Evolutionary conservation across 139 green algal genomes (phyloP).

Genomic region (Desmodesmus armatus): DNA sequence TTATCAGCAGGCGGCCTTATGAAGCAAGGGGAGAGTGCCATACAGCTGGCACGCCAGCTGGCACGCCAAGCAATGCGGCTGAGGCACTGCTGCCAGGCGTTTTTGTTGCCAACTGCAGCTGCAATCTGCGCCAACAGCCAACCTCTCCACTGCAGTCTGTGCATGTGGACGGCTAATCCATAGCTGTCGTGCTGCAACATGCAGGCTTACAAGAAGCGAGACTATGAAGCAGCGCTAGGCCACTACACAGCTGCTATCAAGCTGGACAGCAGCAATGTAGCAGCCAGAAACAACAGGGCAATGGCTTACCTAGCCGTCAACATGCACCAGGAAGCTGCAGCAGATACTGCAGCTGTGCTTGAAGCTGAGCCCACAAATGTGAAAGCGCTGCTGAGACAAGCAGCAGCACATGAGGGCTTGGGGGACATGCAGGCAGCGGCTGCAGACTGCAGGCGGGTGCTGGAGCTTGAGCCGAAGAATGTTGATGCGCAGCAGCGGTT

Average conservation of each 20-base stretch:
- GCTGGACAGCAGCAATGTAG: conserved; percentile 44
- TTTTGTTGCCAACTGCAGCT: no score
- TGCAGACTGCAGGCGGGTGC: conserved; percentile 54
- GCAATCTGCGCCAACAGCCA: no score
- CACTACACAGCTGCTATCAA: conserved; percentile 67
- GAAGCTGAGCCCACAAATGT: conserved; percentile 68
- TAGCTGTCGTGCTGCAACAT: no score
- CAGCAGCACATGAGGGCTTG: conserved; percentile 55
- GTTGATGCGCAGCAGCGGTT: conserved; percentile 61
- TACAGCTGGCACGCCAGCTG: no score
- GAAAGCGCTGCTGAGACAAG: conserved; percentile 81
- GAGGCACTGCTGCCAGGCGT: neutral
- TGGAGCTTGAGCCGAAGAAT: conserved; percentile 69
- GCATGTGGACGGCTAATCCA: no score
- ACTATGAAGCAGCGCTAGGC: conserved; percentile 65
- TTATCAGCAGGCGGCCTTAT: no score
- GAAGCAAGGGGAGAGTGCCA: no score
- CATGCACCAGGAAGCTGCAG: conserved; percentile 60
- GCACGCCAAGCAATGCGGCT: no score
- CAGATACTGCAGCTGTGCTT: conserved; percentile 74
- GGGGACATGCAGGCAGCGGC: conserved; percentile 42
- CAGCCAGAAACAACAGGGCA: conserved; percentile 84
- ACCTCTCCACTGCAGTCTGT: no score
- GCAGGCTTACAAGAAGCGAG: conserved; percentile 72
- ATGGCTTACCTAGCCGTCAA: conserved; percentile 79